phyloP scores from a whole-genome alignment of 2,329 filamentous ascomycete species.

The Penicillium sp. region DNA sequence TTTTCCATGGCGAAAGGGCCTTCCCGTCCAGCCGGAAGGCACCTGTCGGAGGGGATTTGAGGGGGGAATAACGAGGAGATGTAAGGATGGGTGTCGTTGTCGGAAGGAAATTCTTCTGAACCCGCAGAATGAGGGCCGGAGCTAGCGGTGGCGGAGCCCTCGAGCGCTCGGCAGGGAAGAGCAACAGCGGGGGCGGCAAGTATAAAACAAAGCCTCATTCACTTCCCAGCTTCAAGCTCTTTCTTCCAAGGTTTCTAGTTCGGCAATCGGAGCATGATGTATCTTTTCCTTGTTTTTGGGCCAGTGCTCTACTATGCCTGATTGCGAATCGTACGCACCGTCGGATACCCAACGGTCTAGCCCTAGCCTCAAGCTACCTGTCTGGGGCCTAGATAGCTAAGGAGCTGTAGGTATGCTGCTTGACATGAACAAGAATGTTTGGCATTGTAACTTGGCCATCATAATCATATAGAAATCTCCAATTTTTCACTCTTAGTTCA shows the following conservation, averaged over 20 bases:
- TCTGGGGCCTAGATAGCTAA: too few species aligned
- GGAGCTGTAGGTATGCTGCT: background rate
- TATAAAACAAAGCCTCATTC: background rate
- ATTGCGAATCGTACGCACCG: background rate
- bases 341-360: background rate
- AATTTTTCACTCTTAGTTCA: background rate
- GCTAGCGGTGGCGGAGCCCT: slow-evolving; percentile 30
- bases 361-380: background rate
- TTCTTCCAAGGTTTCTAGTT: background rate
- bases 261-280: background rate
- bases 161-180: slow-evolving; percentile 22
- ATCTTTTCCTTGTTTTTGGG: background rate
- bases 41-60: slow-evolving; percentile 22
- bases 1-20: slow-evolving; percentile 46
- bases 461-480: background rate
- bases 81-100: slow-evolving; percentile 11
- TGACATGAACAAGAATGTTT: background rate
- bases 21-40: slow-evolving; percentile 29
- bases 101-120: slow-evolving; percentile 23
- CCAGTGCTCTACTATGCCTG: background rate
- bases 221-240: background rate
- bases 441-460: background rate
- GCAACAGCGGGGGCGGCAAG: background rate
- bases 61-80: background rate
- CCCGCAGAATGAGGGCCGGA: slow-evolving; percentile 19